phyloP scores from a whole-genome alignment of 805 yeast genomes.

The Schwanniomyces yamadae region DNA sequence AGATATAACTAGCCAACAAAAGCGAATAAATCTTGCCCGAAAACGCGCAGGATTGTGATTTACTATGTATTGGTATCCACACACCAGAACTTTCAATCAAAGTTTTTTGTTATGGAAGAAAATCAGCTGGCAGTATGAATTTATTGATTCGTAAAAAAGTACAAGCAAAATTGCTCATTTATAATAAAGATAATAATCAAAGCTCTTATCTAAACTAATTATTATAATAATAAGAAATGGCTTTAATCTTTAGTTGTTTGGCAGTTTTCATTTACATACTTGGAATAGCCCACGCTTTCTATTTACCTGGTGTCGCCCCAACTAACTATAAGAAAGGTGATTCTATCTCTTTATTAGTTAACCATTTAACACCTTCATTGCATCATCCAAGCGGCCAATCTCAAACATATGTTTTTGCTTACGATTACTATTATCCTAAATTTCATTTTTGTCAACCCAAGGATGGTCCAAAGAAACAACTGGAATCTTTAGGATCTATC shows the following conservation, averaged over 20 bases:
- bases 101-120: too few species aligned
- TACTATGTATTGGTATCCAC: too few species aligned
- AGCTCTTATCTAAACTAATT: background rate
- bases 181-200: background rate
- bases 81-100: too few species aligned
- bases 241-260: conserved; percentile 13
- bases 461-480: conserved; percentile 65
- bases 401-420: conserved; percentile 64
- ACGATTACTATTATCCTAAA: conserved; percentile 78
- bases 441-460: conserved; percentile 83
- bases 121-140: background rate
- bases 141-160: conserved; percentile 1
- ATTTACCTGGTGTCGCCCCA: conserved; percentile 96
- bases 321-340: conserved; percentile 79
- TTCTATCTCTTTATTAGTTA: conserved; percentile 73
- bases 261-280: conserved; percentile 17
- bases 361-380: conserved; percentile 82
- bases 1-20: conserved; percentile 34
- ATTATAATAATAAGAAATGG: background rate
- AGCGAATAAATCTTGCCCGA: conserved; percentile 14
- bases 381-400: conserved; percentile 38
- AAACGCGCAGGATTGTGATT: conserved; percentile 5
- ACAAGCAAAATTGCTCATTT: too few species aligned
- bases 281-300: conserved; percentile 54
- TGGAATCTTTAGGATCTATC: conserved; percentile 89